Conservation (phyloP, 164 flowering plant genomes). For the Chimonanthus salicifolius region DNA sequence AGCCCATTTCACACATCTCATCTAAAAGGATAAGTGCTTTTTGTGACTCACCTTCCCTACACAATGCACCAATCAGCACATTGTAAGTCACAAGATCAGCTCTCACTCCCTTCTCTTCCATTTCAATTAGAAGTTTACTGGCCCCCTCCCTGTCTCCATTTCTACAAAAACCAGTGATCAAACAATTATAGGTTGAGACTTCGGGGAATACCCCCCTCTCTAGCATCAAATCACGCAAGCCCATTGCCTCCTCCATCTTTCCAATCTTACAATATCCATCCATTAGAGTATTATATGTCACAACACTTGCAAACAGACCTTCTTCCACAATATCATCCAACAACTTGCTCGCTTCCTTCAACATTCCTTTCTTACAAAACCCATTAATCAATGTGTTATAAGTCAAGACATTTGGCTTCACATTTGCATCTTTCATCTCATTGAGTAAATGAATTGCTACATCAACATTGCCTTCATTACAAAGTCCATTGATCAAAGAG, state of each 20-base stretch:
- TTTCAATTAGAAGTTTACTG: slow-evolving; percentile 26
- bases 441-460: slow-evolving; percentile 17
- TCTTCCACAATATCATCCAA: slow-evolving; percentile 13
- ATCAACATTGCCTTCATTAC: slow-evolving; percentile 18
- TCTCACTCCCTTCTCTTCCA: slow-evolving; percentile 23
- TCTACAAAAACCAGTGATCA: slow-evolving; percentile 23
- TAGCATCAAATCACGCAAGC: slow-evolving; percentile 17
- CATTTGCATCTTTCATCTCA: slow-evolving; percentile 14
- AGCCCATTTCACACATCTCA: slow-evolving; percentile 24
- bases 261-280: slow-evolving; percentile 26
- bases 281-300: slow-evolving; percentile 25
- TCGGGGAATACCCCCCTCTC: slow-evolving; percentile 8
- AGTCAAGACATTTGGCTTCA: slow-evolving; percentile 24
- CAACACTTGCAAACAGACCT: slow-evolving; percentile 13
- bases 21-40: slow-evolving; percentile 24
- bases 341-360: slow-evolving; percentile 18
- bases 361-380: slow-evolving; percentile 23
- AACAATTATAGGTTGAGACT: slow-evolving; percentile 27
- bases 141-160: slow-evolving; percentile 18
- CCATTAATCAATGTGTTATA: slow-evolving; percentile 24
- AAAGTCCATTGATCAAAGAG: slow-evolving; percentile 29
- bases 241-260: slow-evolving; percentile 18
- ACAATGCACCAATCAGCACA: slow-evolving; percentile 25
- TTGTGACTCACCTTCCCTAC: slow-evolving; percentile 18
- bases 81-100: slow-evolving; percentile 27